Percentiles rank a stretch among this genome's conserved stretches.
phyloP scores from a whole-genome alignment of 2,329 filamentous ascomycete species.

The Chrysoporthe cubensis region DNA sequence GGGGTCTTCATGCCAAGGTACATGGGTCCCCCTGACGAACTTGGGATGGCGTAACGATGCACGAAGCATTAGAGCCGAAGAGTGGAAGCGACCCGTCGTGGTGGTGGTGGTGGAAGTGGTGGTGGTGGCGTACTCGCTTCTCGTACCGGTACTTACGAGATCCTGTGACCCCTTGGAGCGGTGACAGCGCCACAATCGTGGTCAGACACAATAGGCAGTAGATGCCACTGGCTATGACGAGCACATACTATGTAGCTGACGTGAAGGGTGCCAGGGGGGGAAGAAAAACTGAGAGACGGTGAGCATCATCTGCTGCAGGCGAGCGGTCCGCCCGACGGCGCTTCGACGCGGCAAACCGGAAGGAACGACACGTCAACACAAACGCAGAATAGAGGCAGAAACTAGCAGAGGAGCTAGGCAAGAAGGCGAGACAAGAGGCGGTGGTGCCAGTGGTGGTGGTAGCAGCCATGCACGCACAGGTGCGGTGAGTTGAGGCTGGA shows the following conservation, averaged over 20 bases:
- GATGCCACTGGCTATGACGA: conserved; percentile 17
- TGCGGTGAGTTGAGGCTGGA: conserved; percentile 30
- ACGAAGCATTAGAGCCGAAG: conserved; percentile 12
- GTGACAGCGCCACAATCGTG: conserved; percentile 24
- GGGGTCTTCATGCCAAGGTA: conserved; percentile 19
- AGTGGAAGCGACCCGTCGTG: conserved; percentile 5
- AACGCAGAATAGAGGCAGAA: conserved; percentile 21
- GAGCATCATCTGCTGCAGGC: conserved; percentile 24
- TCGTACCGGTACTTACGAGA: conserved; percentile 20
- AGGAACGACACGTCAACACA: conserved; percentile 28
- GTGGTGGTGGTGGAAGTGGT: conserved; percentile 3
- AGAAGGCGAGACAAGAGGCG: conserved; percentile 22
- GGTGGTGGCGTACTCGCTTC: neutral
- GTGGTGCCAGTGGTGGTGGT: conserved; percentile 19
- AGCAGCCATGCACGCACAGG: conserved; percentile 16
- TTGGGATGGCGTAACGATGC: conserved; percentile 19
- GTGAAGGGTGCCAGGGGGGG: conserved; percentile 16
- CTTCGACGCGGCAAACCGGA: conserved; percentile 28
- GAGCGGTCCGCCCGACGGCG: conserved; percentile 18
- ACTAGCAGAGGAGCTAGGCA: conserved; percentile 15
- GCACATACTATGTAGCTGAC: conserved; percentile 17
- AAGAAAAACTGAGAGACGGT: conserved; percentile 19
- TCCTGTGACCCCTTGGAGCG: conserved; percentile 24
- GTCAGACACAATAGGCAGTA: conserved; percentile 24
- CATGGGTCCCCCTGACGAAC: conserved; percentile 17